These are phyloP conservation scores for Yamadazyma conglobata DNA, from an alignment of 1,139 yeast species.

Conservation along the genomic window DNA sequence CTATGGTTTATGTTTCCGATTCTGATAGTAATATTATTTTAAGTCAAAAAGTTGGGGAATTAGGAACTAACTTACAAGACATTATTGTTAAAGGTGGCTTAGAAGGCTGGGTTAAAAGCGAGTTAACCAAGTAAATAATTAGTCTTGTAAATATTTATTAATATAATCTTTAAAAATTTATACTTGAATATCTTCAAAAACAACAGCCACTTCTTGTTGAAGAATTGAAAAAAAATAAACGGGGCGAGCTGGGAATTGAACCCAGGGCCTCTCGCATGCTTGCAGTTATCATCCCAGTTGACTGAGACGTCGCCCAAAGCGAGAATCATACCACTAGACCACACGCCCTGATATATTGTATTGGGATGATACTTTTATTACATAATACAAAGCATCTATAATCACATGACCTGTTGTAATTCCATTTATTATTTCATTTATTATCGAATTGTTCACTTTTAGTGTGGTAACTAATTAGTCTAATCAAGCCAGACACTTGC, in stretches of 20 bases:
- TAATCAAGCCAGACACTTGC: no score
- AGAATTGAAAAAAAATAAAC: neutral
- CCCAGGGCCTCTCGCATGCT: conserved; percentile 18
- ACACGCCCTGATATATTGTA: conserved; percentile 20
- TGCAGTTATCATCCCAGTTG: conserved; percentile 4
- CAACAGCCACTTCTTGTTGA: no score
- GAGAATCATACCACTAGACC: conserved; percentile 25
- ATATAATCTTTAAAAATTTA: neutral
- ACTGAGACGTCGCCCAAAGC: conserved; percentile 16
- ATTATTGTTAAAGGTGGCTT: conserved; percentile 96
- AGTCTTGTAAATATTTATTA: conserved; percentile 1
- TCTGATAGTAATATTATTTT: conserved; percentile 62
- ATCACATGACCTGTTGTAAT: no score
- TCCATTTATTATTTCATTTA: no score
- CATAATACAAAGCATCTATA: no score
- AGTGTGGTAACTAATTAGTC: no score
- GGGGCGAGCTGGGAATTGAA: conserved; percentile 18
- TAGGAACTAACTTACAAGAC: conserved; percentile 93
- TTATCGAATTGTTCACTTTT: no score
- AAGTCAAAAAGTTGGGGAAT: conserved; percentile 87
- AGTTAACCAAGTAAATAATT: conserved; percentile 35
- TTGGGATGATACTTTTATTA: no score
- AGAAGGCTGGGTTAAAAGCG: conserved; percentile 95
- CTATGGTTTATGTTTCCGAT: conserved; percentile 75
- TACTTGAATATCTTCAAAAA: neutral